These are phyloP conservation scores for Hymenoscyphus infarciens DNA, from an alignment of 2,329 filamentous ascomycete species.

Conservation along the genomic window DNA sequence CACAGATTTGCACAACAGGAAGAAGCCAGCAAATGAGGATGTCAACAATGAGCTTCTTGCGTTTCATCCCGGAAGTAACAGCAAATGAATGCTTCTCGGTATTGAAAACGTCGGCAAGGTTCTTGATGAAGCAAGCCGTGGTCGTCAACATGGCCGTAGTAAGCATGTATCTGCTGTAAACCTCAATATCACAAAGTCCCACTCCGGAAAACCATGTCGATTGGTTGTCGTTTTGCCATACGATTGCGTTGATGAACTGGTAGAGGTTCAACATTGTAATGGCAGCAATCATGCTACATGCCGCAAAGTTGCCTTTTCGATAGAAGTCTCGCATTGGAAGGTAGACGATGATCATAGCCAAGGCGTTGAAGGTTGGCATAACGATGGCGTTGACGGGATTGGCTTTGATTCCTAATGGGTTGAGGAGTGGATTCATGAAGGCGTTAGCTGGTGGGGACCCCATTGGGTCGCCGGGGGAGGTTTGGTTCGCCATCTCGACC, in stretches of 20 bases:
- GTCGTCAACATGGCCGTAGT: constrained; percentile 50
- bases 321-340: constrained; percentile 58
- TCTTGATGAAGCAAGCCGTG: constrained; percentile 55
- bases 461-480: neutral
- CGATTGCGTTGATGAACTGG: constrained; percentile 57
- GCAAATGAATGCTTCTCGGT: constrained; percentile 51
- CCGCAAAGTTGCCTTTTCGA: constrained; percentile 57
- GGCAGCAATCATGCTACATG: constrained; percentile 54
- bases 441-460: neutral
- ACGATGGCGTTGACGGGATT: constrained; percentile 35
- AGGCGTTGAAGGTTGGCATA: constrained; percentile 47
- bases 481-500: constrained; percentile 3
- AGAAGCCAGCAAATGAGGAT: constrained; percentile 52
- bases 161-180: constrained; percentile 53
- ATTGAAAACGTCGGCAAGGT: constrained; percentile 57
- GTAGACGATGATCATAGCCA: constrained; percentile 50
- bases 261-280: constrained; percentile 53
- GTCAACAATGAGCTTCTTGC: constrained; percentile 47
- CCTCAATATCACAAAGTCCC: constrained; percentile 62
- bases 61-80: constrained; percentile 45
- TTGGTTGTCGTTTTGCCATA: constrained; percentile 60
- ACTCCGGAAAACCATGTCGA: constrained; percentile 52
- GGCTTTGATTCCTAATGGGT: neutral
- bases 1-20: constrained; percentile 51
- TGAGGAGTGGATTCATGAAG: neutral